Evolutionary conservation across 2,329 filamentous ascomycete genomes (phyloP), one percentile per base, ranked within the genome.

Genomic region (Botryosphaeria dothidea): DNA sequence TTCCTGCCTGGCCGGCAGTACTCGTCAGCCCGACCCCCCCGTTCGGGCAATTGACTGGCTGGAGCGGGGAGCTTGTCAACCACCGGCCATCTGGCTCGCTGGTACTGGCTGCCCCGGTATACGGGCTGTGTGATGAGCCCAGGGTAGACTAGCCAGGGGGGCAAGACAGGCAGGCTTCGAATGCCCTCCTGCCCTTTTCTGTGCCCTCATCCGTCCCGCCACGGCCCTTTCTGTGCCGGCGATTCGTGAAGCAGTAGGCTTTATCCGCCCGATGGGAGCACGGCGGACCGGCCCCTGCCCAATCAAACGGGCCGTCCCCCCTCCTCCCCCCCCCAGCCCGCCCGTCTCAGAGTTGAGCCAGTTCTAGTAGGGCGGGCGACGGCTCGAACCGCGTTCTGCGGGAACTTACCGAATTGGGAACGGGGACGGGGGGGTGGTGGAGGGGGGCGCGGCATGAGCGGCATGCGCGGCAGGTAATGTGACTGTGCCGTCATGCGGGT

Each of bases 391-490:
- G n/a, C n/a, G n/a, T 41, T 41, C 5, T 23, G 36, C 36, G 17
- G 36, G 54, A 1, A 31, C 17, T 23, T 34, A 3, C 38, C 56
- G 5, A 21, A 46, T 45, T 7, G 38, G 27, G 49, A n/a, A 49
- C n/a, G 17, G 34, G 29, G 29, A 15, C 5, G 38, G 38, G 2
- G 9, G 38, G 38, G 9, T 13, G 25, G 23, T 5, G 25, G 46
- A 5, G 15, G 23, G 21, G 25, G 46, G 9, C 17, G 54, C 23
- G 54, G 54, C 36, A 41, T 41, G 54, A 27, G 27, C 17, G 38
- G 56, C 52, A 36, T 57, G 25, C 23, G 56, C 56, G 38, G 56
- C 25, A 31, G 38, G 56, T 58, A 58, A 58, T 46, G 38, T 58
- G 56, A 58, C 56, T 23, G 54, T 43, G 54, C 38, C 25, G 54